A percentile compares a stretch with the other conserved stretches of the same genome.
Evolutionary conservation across 495 filamentous ascomycete genomes (phyloP).

Genomic region (Staphylotrichum longicolle): DNA sequence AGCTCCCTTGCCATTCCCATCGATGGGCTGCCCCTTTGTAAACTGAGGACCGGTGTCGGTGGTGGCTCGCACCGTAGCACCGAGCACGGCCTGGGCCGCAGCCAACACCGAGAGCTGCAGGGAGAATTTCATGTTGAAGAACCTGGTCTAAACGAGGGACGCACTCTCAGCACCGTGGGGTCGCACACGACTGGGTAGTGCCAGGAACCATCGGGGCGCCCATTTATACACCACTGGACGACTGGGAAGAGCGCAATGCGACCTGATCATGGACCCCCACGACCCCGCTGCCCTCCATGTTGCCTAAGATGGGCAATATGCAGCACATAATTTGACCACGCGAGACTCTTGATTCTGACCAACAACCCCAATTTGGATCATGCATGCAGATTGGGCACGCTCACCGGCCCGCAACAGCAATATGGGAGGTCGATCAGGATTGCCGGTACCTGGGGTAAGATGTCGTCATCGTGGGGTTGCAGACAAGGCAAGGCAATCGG

Average conservation of each 20-base stretch:
- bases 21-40: slow-evolving; percentile 52
- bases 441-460: not conserved
- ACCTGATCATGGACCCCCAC: not conserved
- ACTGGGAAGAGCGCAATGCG: too few species aligned
- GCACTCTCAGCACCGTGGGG: not conserved
- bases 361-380: not conserved
- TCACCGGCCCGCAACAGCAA: not conserved
- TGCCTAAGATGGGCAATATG: not conserved
- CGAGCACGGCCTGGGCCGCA: slow-evolving; percentile 8
- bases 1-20: slow-evolving; percentile 54
- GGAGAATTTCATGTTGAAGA: slow-evolving; percentile 15
- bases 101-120: slow-evolving; percentile 12
- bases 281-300: too few species aligned
- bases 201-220: not conserved
- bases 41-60: slow-evolving; percentile 29
- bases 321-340: not conserved
- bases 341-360: not conserved
- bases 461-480: slow-evolving; percentile 15
- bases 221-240: too few species aligned
- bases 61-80: slow-evolving; percentile 8
- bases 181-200: not conserved
- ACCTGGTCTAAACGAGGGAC: too few species aligned
- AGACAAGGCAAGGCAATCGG: too few species aligned
- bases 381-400: too few species aligned
- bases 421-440: not conserved